Base-by-base conservation (phyloP, 1,284 basidiomycete genomes). In the Phellinidium pouzarii region DNA sequence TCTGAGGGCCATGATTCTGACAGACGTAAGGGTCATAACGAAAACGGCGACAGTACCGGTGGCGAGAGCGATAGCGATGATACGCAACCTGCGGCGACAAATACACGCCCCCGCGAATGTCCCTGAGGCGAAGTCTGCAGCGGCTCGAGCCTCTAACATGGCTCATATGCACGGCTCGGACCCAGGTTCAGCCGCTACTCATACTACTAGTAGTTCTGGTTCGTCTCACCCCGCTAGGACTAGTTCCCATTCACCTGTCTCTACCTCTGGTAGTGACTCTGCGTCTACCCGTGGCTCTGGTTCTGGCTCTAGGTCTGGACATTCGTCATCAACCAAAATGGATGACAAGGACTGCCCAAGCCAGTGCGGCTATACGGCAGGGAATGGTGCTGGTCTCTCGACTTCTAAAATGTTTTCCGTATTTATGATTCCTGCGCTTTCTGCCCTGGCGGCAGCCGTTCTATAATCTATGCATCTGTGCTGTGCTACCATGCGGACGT, bases 91-190 rank as follows among this genome's bases (percentile, higher is more conserved):
- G 7, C 45, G 17, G 17, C 38, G 20, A 27, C 46, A n/a, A 45
- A 37, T 34, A 34, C 31, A 34, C 31, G n/a, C n/a, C n/a, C 31
- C 43, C 23, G 53, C 48, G 20, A 50, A 51, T 19, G 22, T 50
- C 22, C 14, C 42, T 17, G 53, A 37, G 14, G 37, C 48, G 17
- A 45, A 23, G n/a, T 55, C 53, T 17, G 12, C 48, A 19, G 48
- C 52, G 11, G 52, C 53, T 14, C 53, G 48, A n/a, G 48, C 48
- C 23, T 48, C 48, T 22, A 26, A 37, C 36, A 46, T 55, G 36
- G 49, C 44, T 8, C 53, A 48, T 20, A 26, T 23, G n/a, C 44
- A 46, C 37, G 25, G 12, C 20, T 3, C 34, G 2, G 22, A 45
- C 42, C 17, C 41, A 42, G n/a, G n/a, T n/a, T n/a, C n/a, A 34